Percentiles rank a stretch among this genome's conserved stretches.
phyloP scores from a whole-genome alignment of 495 filamentous ascomycete genomes.

The Acidiella bohemica region DNA sequence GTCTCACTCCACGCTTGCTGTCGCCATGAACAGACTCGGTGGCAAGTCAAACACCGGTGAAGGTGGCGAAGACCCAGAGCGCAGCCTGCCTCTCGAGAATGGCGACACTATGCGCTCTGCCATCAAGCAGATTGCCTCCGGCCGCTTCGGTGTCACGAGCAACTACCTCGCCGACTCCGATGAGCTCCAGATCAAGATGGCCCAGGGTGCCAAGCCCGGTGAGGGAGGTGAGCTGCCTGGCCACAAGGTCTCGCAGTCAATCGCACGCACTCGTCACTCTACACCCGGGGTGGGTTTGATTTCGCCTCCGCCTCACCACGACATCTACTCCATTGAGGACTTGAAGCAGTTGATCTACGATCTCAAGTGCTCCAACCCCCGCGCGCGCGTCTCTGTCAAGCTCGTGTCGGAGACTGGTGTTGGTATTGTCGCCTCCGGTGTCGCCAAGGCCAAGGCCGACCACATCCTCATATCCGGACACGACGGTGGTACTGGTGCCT shows the following conservation, averaged over 20 bases:
- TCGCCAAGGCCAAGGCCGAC: conserved; percentile 96
- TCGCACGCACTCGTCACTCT: conserved; percentile 93
- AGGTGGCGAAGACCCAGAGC: conserved; percentile 92
- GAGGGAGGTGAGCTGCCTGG: conserved; percentile 97
- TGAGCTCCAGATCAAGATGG: conserved; percentile 99
- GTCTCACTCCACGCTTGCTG: conserved; percentile 89
- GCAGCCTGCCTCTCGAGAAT: conserved; percentile 73
- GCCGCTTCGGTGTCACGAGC: conserved; percentile 94
- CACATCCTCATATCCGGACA: conserved; percentile 97
- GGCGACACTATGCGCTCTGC: conserved; percentile 97
- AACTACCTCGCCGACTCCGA: conserved; percentile 98
- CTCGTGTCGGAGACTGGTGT: conserved; percentile 97
- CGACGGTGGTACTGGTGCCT: conserved; percentile 95
- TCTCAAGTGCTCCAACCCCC: conserved; percentile 92
- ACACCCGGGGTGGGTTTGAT: conserved; percentile 97
- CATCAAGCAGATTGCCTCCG: conserved; percentile 97
- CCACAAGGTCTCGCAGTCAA: conserved; percentile 94
- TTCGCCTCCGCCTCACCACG: conserved; percentile 96
- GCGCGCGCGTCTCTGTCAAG: conserved; percentile 93
- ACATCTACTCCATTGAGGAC: conserved; percentile 99
- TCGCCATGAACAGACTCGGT: conserved; percentile 95
- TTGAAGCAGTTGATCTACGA: conserved; percentile 98
- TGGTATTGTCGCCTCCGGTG: conserved; percentile 95
- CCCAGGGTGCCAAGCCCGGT: conserved; percentile 95
- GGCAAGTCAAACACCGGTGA: conserved; percentile 99